Evolutionary conservation across 768 basidiomycete genomes (phyloP), one percentile per base, ranked within the genome.

Genomic region (Pluteus cervinus): DNA sequence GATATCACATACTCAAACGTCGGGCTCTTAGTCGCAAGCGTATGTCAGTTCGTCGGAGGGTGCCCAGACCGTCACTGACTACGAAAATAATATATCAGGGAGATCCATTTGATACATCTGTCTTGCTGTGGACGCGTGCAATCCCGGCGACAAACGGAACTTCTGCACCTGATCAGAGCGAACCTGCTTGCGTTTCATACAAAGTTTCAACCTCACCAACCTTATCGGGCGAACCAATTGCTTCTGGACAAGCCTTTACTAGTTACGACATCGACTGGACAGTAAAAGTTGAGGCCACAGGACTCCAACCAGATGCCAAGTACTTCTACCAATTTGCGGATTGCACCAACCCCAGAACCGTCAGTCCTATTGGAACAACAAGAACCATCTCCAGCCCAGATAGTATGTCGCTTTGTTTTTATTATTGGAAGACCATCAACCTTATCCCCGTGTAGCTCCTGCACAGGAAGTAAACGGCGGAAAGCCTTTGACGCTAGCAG

Each of bases 201-300:
- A 64, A 63, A 46, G 58, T 76, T 23, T 66, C 59, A 28, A 52
- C 58, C 22, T 61, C 61, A 22, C 36, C 57, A 4, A 51, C 52
- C 29, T 52, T 71, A 23, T 47, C 58, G 8, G 63, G 64, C 2
- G 45, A 48, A 11, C 50, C 61, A 0, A 47, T 69, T 24, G 60
- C 69, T 41, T 58, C 63, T 7, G 74, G 69, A 9, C 58, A 73
- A 41, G 75, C 69, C 1, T 76, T 74, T 52, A 75, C 75, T 1
- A 66, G 60, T 37, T 69, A 71, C 37, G 77, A 81, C 39, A 71
- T 79, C 25, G 75, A 77, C 48, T 77, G 65, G 52, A 77, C 76
- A 0, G 62, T 76, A 45, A 79, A 79, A 51, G 69, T 79, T 12
- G 77, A 79, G 44, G 75, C 76, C 2, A 65, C 56, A 1, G 62